Evolutionary conservation across 192 early-diverging fungal genomes (phyloP), one percentile per base, ranked within the genome.

Genomic region (Rhizoclosmatium sp.): DNA sequence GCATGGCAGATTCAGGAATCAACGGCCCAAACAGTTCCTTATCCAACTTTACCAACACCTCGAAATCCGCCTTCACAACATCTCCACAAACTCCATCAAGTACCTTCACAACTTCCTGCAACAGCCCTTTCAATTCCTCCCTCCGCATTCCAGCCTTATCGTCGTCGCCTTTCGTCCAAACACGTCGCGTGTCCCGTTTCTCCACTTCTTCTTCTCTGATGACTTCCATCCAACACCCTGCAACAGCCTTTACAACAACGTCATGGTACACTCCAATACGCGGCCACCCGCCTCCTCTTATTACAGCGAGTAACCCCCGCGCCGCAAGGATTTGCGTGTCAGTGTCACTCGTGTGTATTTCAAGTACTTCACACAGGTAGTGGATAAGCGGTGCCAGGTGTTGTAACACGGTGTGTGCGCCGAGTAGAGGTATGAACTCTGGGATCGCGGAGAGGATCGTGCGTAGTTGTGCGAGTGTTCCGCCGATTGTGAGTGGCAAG

Each of bases 401-500:
- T 4, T 47, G 54, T 16, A 81, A 31, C 1, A 16, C 51, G 60
- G 9, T 23, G 1, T 39, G 31, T 42, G 19, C 10, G 3, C 10
- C 21, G 69, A 56, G 21, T n/a, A 47, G 23, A 46, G 70, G 14
- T 4, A 69, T n/a, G 2, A 77, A 14, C 16, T 12, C 42, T 14
- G 47, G 44, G 56, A 76, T 48, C 19, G 62, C 41, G 21, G 44
- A 5, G n/a, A 80, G 2, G 4, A 72, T 19, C 54, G 82, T 80
- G 46, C 78, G 68, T 65, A 82, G 60, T n/a, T 78, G 48, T 19
- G 65, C 70, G 16, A 82, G 41, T 19, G 79, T 83, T 3, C 79
- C 82, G 14, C 82, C 85, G 69, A 83, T 78, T 3, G 85, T 49
- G n/a, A 86, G 69, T 21, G 31, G 59, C 45, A 86, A 65, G 3